Percentiles rank a stretch among this genome's conserved stretches.
These are phyloP conservation scores for Phycomyces blakesleeanus DNA, from an alignment of 192 early-diverging fungal species.

Conservation along the genomic window DNA sequence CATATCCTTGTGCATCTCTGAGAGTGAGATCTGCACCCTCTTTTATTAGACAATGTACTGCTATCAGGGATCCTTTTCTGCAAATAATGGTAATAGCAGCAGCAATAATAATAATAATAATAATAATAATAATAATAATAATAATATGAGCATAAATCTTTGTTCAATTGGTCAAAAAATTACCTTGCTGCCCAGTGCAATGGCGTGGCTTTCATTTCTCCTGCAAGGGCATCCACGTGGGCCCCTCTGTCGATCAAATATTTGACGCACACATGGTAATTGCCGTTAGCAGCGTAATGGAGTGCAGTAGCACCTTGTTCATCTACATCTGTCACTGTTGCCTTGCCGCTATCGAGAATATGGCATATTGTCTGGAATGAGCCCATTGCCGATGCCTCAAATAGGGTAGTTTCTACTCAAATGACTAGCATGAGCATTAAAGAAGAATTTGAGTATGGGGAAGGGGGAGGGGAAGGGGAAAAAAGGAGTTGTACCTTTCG, in stretches of 20 bases:
- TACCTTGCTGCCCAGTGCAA: constrained; percentile 91
- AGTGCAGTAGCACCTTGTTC: constrained; percentile 68
- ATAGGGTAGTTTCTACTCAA: constrained; percentile 38
- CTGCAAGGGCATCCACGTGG: constrained; percentile 68
- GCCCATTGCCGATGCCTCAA: constrained; percentile 72
- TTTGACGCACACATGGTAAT: constrained; percentile 63
- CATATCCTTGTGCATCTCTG: constrained; percentile 85
- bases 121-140: background rate
- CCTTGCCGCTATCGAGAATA: constrained; percentile 54
- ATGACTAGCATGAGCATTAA: background rate
- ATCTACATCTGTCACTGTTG: constrained; percentile 54
- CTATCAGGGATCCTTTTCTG: constrained; percentile 70
- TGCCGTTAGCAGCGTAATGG: constrained; percentile 84
- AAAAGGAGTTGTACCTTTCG: background rate
- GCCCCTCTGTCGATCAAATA: constrained; percentile 79
- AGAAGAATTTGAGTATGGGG: background rate
- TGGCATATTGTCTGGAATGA: constrained; percentile 51
- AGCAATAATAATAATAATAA: background rate
- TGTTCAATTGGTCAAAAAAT: background rate
- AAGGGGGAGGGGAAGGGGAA: too few species aligned
- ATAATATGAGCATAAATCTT: background rate
- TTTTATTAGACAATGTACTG: constrained; percentile 68
- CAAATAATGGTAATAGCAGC: too few species aligned
- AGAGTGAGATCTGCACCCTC: constrained; percentile 72
- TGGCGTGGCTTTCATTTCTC: constrained; percentile 79